Conservation (phyloP, 177 flowering plant genomes). For the Vitis hybrid region DNA sequence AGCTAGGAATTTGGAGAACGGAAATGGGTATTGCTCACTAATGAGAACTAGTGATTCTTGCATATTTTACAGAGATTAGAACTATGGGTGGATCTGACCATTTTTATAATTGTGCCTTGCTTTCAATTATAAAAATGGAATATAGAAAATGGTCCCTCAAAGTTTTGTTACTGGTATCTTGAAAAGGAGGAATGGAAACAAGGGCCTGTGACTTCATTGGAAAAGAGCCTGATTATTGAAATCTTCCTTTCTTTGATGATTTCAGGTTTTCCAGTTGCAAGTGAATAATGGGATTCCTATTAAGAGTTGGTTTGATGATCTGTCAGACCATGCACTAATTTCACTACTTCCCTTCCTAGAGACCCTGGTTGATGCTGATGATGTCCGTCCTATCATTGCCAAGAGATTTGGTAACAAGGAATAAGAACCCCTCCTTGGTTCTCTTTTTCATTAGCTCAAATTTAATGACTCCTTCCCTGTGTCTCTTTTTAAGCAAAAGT, state of each 20-base stretch:
- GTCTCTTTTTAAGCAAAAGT: constrained; percentile 14
- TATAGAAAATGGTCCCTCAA: no score
- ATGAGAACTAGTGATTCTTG: no score
- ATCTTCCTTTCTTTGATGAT: constrained; percentile 20
- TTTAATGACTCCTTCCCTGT: constrained; percentile 19
- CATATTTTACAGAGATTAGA: no score
- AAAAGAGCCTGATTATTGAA: constrained; percentile 3
- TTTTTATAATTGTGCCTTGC: no score
- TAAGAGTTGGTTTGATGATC: constrained; percentile 96
- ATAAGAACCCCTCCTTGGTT: constrained; percentile 33
- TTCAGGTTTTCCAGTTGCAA: constrained; percentile 94
- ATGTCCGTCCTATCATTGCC: constrained; percentile 93
- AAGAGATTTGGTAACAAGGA: constrained; percentile 75
- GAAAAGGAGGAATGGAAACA: background rate
- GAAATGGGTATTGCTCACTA: no score
- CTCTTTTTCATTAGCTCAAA: constrained; percentile 24
- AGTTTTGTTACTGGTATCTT: background rate
- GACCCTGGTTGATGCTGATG: constrained; percentile 79
- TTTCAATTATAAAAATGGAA: no score
- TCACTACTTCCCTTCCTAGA: constrained; percentile 86
- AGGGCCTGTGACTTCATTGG: background rate
- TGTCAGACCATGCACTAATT: constrained; percentile 69
- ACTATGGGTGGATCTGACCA: no score
- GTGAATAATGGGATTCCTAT: constrained; percentile 97
- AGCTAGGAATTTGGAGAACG: no score